phyloP scores from a whole-genome alignment of 2,329 filamentous ascomycete species.

The Cladorrhinum sp. region DNA sequence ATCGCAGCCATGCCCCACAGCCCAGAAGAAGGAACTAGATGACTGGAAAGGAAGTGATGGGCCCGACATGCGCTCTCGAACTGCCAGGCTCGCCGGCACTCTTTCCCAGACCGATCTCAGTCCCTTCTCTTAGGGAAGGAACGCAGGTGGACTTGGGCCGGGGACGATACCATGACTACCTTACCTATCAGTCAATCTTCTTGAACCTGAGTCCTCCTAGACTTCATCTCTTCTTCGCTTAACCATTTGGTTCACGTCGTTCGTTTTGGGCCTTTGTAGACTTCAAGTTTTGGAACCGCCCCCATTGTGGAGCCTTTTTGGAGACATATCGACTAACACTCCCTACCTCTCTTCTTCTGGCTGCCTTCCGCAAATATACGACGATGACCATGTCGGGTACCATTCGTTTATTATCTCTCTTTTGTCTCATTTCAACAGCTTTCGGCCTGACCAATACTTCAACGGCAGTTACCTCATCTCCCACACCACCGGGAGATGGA shows the following conservation, averaged over 20 bases:
- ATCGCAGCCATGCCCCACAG: too few relatives aligned
- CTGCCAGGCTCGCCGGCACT: background rate
- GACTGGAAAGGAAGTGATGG: background rate
- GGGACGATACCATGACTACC: background rate
- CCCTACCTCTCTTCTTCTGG: constrained; percentile 2
- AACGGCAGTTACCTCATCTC: background rate
- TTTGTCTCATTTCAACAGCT: constrained; percentile 9
- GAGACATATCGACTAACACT: background rate
- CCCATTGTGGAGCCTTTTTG: constrained; percentile 16
- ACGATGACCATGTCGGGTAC: constrained; percentile 11
- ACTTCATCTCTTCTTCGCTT: background rate
- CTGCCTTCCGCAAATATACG: background rate
- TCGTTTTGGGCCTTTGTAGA: constrained; percentile 17
- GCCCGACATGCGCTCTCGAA: background rate
- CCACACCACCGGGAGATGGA: background rate
- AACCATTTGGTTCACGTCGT: background rate
- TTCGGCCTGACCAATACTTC: background rate
- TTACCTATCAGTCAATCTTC: background rate
- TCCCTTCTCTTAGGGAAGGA: background rate
- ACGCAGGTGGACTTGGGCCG: background rate
- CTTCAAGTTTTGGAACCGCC: constrained; percentile 15
- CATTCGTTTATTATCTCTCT: constrained; percentile 9
- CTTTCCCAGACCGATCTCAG: background rate
- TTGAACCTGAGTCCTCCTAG: background rate
- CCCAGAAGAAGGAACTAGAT: background rate